These are phyloP conservation scores for Sugiyamaella mastotermitis DNA, from an alignment of 805 yeast species.

Conservation along the genomic window DNA sequence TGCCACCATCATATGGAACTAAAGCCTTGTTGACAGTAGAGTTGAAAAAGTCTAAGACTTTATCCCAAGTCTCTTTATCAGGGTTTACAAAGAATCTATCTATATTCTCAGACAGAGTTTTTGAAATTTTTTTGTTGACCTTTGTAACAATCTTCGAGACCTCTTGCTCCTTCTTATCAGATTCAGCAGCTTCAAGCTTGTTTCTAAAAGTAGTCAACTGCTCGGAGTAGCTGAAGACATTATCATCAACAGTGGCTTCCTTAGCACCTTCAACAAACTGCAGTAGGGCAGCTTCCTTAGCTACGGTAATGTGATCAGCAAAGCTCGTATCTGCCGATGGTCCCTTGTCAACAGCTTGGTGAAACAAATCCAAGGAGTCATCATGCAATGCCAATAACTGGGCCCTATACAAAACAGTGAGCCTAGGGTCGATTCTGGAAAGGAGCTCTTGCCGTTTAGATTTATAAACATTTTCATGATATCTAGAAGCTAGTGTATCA, in stretches of 20 bases:
- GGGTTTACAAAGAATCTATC: constrained; percentile 46
- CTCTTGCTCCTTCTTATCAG: constrained; percentile 33
- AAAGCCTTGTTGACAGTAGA: constrained; percentile 29
- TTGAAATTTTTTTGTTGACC: constrained; percentile 17
- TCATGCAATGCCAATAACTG: constrained; percentile 37
- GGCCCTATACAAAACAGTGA: constrained; percentile 39
- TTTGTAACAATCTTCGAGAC: constrained; percentile 37
- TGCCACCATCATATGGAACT: constrained; percentile 18
- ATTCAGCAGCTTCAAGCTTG: constrained; percentile 32
- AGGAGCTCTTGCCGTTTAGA: constrained; percentile 51
- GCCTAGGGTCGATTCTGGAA: constrained; percentile 39
- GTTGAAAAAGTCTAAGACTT: constrained; percentile 41
- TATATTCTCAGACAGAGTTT: constrained; percentile 36
- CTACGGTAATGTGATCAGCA: constrained; percentile 24
- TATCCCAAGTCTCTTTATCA: constrained; percentile 54
- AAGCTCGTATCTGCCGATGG: constrained; percentile 19
- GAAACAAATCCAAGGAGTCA: constrained; percentile 28
- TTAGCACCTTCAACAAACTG: constrained; percentile 31
- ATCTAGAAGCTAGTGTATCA: constrained; percentile 72
- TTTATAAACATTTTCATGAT: constrained; percentile 57
- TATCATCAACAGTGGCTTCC: constrained; percentile 30
- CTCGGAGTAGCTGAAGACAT: constrained; percentile 23
- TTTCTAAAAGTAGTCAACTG: constrained; percentile 24
- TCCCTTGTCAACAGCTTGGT: constrained; percentile 11
- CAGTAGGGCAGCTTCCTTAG: constrained; percentile 19